phyloP scores from a whole-genome alignment of 2,329 filamentous ascomycete species.

The Fusarium sp. region DNA sequence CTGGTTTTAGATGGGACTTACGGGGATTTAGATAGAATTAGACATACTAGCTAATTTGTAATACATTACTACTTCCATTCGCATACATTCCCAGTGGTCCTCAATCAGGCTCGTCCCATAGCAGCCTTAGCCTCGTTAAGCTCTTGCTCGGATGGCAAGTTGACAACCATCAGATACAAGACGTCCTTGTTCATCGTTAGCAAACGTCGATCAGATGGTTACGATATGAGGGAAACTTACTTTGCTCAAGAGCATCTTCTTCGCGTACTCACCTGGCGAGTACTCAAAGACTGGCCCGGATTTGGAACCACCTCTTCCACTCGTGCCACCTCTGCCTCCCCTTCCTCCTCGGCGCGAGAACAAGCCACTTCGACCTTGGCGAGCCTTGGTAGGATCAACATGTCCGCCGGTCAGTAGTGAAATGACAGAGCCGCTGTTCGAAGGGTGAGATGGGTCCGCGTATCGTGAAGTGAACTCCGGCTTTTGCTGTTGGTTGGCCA shows the following conservation, averaged over 20 bases:
- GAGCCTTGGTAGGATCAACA: constrained; percentile 1
- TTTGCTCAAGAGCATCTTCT: constrained; percentile 13
- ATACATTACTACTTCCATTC: not conserved
- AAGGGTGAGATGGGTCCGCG: constrained; percentile 11
- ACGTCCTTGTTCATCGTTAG: constrained; percentile 22
- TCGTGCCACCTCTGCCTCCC: not conserved
- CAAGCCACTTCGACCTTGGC: not conserved
- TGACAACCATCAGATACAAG: constrained; percentile 19
- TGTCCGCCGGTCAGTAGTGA: constrained; percentile 14
- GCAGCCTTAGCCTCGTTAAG: constrained; percentile 4
- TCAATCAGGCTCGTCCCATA: not conserved
- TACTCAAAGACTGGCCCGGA: not conserved
- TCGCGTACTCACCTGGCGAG: constrained; percentile 3
- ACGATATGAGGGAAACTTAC: not conserved
- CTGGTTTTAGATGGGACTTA: fast-evolving
- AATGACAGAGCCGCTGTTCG: constrained; percentile 10
- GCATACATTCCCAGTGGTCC: too few species aligned
- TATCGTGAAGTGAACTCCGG: constrained; percentile 16
- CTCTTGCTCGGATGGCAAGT: constrained; percentile 8
- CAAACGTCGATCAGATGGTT: fast-evolving
- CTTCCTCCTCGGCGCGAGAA: not conserved
- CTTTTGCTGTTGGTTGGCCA: constrained; percentile 12
- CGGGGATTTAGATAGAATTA: not conserved
- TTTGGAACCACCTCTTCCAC: not conserved
- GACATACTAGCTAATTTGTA: not conserved